Evolutionary conservation across 495 filamentous ascomycete genomes (phyloP).

Genomic region (Arthonia radiata): DNA sequence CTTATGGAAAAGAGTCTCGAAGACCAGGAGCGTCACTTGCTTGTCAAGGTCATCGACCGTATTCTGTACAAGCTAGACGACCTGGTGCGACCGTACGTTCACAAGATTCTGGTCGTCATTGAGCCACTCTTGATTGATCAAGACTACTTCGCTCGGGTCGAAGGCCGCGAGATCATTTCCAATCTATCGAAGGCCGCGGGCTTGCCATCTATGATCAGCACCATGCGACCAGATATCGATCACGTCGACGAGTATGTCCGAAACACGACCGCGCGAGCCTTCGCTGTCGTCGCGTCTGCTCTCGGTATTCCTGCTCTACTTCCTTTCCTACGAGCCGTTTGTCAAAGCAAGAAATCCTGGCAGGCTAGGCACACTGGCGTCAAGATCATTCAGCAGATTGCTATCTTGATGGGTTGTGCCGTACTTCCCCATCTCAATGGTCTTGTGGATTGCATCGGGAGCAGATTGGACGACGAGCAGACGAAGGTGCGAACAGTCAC

Average conservation of each 20-base stretch:
- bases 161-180: constrained; percentile 95
- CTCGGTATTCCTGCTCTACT: constrained; percentile 88
- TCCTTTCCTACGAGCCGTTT: constrained; percentile 86
- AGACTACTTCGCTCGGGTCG: constrained; percentile 96
- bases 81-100: constrained; percentile 83
- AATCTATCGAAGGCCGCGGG: constrained; percentile 93
- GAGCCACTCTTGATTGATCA: constrained; percentile 96
- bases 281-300: constrained; percentile 91
- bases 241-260: constrained; percentile 97
- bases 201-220: constrained; percentile 96
- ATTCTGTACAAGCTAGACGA: constrained; percentile 97
- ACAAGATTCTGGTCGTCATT: constrained; percentile 97
- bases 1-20: constrained; percentile 98
- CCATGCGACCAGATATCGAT: constrained; percentile 97
- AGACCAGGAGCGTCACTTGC: constrained; percentile 92
- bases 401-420: constrained; percentile 97
- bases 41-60: constrained; percentile 98
- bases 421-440: constrained; percentile 91
- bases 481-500: constrained; percentile 93
- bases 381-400: constrained; percentile 97
- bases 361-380: constrained; percentile 97
- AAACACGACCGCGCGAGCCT: constrained; percentile 93
- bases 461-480: constrained; percentile 91
- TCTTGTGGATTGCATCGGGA: constrained; percentile 85
- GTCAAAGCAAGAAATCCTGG: constrained; percentile 96